Base-by-base conservation (phyloP, 2,329 filamentous ascomycete genomes). In the Decorospora gaudefroyi region DNA sequence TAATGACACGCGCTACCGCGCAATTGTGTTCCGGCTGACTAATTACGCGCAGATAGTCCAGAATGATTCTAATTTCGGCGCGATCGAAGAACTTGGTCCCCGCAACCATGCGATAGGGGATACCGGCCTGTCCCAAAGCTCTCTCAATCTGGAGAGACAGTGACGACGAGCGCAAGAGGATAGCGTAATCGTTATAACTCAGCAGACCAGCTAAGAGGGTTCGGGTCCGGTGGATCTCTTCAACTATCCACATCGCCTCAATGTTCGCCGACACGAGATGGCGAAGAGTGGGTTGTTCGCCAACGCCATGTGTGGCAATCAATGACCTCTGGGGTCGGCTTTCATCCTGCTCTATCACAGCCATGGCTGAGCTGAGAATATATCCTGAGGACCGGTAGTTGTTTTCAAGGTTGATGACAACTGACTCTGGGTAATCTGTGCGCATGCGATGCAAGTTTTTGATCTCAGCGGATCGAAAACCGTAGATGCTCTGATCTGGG, bases 401-500 rank as follows among this genome's bases (percentile, higher is more conserved):
- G 62, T 96, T 88, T 65, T 96, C 88, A 2, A 99, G 76, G 4
- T 92, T 84, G 30, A 96, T 83, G 45, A 93, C 86, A 4, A 90
- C 80, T 0, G 90, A 93, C 17, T 86, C 80, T 0, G 85, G 85
- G 62, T 87, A 96, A 46, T 89, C 84, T 28, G 76, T 76, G 38
- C 90, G 81, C 76, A 99, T 84, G 2, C 87, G 83, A 53, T 82
- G 81, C 33, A 97, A 77, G 60, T 97, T 99, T 65, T 86, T 86
- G 57, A 92, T 89, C 68, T 99, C 92, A 7, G 93, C 92, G 6
- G 90, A 91, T 13, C 92, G 85, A 78, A 95, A 99, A 13, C 92
- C 89, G 67, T 97, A 99, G 44, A 99, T 99, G 67, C 91, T 96
- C 70, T 99, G 92, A 67, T 99, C 93, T 0, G 93, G 92, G 65